These are phyloP conservation scores for Pascua guehoae DNA, from an alignment of 1,284 basidiomycete genomes.

Conservation along the genomic window DNA sequence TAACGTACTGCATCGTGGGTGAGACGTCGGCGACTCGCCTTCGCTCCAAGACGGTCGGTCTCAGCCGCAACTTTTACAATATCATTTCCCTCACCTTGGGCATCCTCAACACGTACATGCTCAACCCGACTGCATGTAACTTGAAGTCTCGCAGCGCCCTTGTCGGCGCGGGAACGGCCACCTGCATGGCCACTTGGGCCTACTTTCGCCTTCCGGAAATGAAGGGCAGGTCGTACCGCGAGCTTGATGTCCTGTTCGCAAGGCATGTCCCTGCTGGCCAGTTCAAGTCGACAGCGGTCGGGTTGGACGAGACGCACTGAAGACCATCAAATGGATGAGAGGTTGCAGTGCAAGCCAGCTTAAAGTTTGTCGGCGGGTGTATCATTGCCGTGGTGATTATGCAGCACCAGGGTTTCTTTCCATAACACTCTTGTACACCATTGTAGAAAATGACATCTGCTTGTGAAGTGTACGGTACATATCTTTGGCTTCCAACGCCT, in stretches of 20 bases:
- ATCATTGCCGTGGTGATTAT: no score
- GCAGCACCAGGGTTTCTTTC: no score
- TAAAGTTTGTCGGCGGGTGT: no score
- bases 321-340: no score
- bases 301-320: constrained; percentile 6
- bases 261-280: constrained; percentile 40
- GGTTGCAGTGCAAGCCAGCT: no score
- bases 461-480: no score
- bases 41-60: constrained; percentile 53
- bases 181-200: constrained; percentile 12
- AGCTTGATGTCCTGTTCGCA: constrained; percentile 49
- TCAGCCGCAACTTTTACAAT: constrained; percentile 51
- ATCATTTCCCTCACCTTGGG: constrained; percentile 20
- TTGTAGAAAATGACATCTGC: no score
- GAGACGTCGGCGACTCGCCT: constrained; percentile 50
- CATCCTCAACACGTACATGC: constrained; percentile 20
- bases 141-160: constrained; percentile 39
- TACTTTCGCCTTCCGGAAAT: constrained; percentile 29
- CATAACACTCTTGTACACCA: no score
- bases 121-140: constrained; percentile 21
- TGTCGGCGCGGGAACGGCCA: constrained; percentile 45
- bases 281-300: constrained; percentile 41
- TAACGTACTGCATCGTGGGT: constrained; percentile 50
- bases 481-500: no score
- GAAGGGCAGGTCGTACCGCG: constrained; percentile 46